A percentile compares a stretch with the other conserved stretches of the same genome.
Conservation (phyloP, 139 green algal species). For the Pleodorina starrii region DNA sequence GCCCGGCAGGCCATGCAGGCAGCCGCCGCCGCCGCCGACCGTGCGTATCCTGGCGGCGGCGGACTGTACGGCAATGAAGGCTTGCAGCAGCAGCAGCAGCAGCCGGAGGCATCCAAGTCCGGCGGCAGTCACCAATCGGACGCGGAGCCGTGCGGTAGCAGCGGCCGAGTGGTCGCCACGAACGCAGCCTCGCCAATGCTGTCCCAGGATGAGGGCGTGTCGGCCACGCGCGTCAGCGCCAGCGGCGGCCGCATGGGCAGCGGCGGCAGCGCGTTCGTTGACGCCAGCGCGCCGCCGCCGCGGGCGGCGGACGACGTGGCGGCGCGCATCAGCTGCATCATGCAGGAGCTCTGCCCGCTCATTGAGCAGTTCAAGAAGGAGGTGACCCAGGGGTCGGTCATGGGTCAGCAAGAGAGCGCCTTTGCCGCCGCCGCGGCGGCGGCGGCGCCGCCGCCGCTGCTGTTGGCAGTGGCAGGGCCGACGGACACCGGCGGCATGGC, state of each 20-base stretch:
- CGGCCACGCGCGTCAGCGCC: background rate
- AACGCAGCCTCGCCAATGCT: background rate
- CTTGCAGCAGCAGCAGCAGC: too few relatives aligned
- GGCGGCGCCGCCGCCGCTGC: background rate
- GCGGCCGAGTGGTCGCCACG: background rate
- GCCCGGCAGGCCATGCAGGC: background rate
- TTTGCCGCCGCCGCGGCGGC: background rate
- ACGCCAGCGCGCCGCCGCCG: background rate
- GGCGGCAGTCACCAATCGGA: background rate
- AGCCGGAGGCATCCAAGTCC: background rate
- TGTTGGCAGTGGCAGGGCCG: background rate
- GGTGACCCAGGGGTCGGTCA: background rate
- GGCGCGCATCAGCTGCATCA: slow-evolving; percentile 31
- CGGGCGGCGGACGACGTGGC: background rate
- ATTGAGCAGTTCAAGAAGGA: slow-evolving; percentile 21
- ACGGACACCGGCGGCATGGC: background rate
- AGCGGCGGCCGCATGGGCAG: background rate
- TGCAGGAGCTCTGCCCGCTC: slow-evolving; percentile 32
- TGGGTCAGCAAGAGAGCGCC: background rate
- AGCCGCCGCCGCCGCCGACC: background rate
- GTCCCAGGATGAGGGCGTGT: background rate
- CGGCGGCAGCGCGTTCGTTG: background rate
- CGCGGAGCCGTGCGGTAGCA: background rate
- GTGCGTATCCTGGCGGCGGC: background rate
- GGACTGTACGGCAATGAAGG: background rate